Conservation (phyloP, 805 yeast species). For the Cyberlindnera suaveolens region DNA sequence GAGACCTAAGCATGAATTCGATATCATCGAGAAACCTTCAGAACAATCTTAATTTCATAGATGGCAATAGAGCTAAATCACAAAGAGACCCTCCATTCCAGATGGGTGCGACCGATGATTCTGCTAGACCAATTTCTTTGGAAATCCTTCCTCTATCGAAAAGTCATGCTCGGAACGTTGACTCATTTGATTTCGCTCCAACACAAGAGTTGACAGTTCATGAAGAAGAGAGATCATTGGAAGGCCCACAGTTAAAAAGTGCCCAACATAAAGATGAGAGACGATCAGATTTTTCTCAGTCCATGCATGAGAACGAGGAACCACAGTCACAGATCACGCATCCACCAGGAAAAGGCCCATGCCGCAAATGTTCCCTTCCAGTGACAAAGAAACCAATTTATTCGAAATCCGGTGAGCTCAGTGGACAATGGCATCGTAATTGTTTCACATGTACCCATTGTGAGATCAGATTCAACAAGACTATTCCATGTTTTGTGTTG, state of each 20-base stretch:
- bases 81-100: neutral
- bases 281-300: neutral
- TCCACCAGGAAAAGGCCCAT: slow-evolving; percentile 71
- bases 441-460: slow-evolving; percentile 78
- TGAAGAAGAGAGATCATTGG: neutral
- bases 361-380: slow-evolving; percentile 62
- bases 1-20: slow-evolving; percentile 11
- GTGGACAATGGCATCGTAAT: slow-evolving; percentile 90
- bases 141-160: neutral
- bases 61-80: neutral
- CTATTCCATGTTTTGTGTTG: slow-evolving; percentile 66
- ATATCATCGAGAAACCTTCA: neutral
- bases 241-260: no score
- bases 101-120: neutral
- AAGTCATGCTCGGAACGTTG: neutral
- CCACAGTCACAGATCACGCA: slow-evolving; percentile 14
- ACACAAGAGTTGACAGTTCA: neutral
- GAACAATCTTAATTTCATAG: neutral
- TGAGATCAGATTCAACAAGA: slow-evolving; percentile 46
- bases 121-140: neutral
- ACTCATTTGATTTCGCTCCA: slow-evolving; percentile 7
- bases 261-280: neutral
- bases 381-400: slow-evolving; percentile 64
- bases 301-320: no score
- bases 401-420: slow-evolving; percentile 73